Evolutionary conservation across 2,329 filamentous ascomycete species (phyloP), one percentile per base, ranked within the genome.

Genomic region (Colletotrichum godetiae): DNA sequence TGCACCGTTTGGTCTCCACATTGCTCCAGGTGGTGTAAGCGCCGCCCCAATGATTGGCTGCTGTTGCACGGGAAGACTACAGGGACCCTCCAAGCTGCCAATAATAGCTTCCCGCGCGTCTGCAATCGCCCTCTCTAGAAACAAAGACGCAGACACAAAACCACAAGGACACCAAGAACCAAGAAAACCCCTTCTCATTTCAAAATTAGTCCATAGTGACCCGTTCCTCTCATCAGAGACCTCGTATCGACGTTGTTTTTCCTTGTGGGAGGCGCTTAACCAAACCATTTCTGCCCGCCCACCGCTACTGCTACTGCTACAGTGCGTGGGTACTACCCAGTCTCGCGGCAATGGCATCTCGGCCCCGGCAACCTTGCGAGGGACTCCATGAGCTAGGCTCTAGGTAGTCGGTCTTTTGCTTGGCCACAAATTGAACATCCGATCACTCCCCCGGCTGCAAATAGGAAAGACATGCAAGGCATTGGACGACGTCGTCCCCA

Each of bases 51-150:
- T 61, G 58, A 75, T 75, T 75, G 74, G 74, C 68, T 49, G 53
- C 6, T 52, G 62, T 62, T 12, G 22, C 10, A 63, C 56, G 29
- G 57, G 24, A 71, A 31, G 33, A 22, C 27, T n/a, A 46, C 74
- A 67, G 59, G 68, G 65, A 60, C n/a, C 27, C 31, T 52, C 53
- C 15, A 5, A 24, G 22, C 69, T 66, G 67, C 74, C 74, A 75
- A 75, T 75, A 49, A 71, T 75, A 73, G 57, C 65, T 68, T 73
- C 65, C 68, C 74, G 74, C 74, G 74, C 74, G 74, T 75, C 69
- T 76, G 55, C 59, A 62, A 42, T 53, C 27, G 56, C 46, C 68
- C 31, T 19, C 10, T 31, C 27, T 12, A 65, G 74, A 75, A 74
- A 74, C 74, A 68, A 42, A 56, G 29, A 61, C 13, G 37, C 52